Evolutionary conservation across 805 yeast genomes (phyloP).

Genomic region (Zygosaccharomyces pseudorouxii): DNA sequence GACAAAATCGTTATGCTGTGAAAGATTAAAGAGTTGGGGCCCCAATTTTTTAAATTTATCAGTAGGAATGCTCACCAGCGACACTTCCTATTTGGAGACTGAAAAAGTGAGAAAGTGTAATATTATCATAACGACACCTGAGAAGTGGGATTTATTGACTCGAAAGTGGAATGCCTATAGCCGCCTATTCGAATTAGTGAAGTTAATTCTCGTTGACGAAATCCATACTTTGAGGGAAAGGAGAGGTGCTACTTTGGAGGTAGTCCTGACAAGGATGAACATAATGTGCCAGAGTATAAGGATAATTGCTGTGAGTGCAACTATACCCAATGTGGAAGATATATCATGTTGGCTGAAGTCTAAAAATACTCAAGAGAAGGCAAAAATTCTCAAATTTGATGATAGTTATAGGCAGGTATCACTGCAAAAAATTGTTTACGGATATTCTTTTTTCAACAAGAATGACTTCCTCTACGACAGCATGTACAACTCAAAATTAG

Average conservation of each 20-base stretch:
- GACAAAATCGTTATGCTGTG: conserved; percentile 52
- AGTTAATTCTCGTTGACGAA: conserved; percentile 47
- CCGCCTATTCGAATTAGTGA: conserved; percentile 39
- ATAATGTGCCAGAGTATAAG: conserved; percentile 36
- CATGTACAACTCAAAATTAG: conserved; percentile 39
- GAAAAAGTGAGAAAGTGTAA: conserved; percentile 46
- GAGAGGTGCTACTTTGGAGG: conserved; percentile 49
- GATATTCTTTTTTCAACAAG: conserved; percentile 36
- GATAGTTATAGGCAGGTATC: conserved; percentile 46
- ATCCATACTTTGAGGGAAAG: conserved; percentile 43
- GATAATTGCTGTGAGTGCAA: conserved; percentile 48
- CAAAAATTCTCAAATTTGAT: conserved; percentile 41
- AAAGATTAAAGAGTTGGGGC: conserved; percentile 46
- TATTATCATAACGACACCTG: conserved; percentile 56
- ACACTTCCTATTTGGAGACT: conserved; percentile 43
- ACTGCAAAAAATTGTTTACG: conserved; percentile 42
- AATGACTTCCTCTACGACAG: conserved; percentile 49
- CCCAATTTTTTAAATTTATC: conserved; percentile 40
- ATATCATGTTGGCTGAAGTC: conserved; percentile 42
- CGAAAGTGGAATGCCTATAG: conserved; percentile 46
- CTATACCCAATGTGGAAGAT: conserved; percentile 49
- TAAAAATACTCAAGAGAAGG: conserved; percentile 21
- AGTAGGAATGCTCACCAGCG: conserved; percentile 53
- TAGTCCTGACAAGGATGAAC: conserved; percentile 46
- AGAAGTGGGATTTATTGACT: conserved; percentile 57